These are phyloP conservation scores for Raffaelea albimanens DNA, from an alignment of 2,329 filamentous ascomycete species.

Conservation along the genomic window DNA sequence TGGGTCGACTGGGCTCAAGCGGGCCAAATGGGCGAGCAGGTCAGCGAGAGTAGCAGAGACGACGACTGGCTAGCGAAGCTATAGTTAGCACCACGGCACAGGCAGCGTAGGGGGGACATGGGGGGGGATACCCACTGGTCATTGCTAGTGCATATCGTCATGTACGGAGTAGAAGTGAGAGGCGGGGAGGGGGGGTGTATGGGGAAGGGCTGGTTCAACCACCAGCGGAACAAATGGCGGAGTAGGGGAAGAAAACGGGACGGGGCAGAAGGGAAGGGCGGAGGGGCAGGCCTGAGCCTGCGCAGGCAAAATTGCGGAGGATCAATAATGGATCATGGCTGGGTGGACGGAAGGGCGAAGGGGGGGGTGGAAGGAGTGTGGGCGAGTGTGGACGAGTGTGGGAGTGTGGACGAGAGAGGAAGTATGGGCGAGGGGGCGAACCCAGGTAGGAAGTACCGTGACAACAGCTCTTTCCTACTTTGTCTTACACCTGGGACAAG, in stretches of 20 bases:
- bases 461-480: too few species aligned
- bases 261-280: slow-evolving; percentile 1
- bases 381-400: neutral
- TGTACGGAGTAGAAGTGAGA: slow-evolving; percentile 3
- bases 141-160: slow-evolving; percentile 4
- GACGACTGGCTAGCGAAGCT: slow-evolving; percentile 8
- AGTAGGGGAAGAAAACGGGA: slow-evolving; percentile 10
- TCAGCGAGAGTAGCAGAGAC: slow-evolving; percentile 7
- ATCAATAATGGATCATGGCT: neutral
- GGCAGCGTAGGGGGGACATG: neutral
- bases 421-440: too few species aligned
- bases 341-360: slow-evolving; percentile 9
- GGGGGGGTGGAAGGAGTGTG: neutral
- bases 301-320: slow-evolving; percentile 6
- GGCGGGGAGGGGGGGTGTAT: slow-evolving; percentile 4
- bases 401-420: too few species aligned
- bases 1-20: too few species aligned
- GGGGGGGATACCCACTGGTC: neutral
- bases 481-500: too few species aligned
- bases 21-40: neutral
- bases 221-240: slow-evolving; percentile 3
- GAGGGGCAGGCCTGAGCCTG: slow-evolving; percentile 1
- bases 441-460: too few species aligned
- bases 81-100: slow-evolving; percentile 6
- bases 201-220: neutral